Evolutionary conservation across 805 yeast genomes (phyloP).

Genomic region (Lachancea nothofagi): DNA sequence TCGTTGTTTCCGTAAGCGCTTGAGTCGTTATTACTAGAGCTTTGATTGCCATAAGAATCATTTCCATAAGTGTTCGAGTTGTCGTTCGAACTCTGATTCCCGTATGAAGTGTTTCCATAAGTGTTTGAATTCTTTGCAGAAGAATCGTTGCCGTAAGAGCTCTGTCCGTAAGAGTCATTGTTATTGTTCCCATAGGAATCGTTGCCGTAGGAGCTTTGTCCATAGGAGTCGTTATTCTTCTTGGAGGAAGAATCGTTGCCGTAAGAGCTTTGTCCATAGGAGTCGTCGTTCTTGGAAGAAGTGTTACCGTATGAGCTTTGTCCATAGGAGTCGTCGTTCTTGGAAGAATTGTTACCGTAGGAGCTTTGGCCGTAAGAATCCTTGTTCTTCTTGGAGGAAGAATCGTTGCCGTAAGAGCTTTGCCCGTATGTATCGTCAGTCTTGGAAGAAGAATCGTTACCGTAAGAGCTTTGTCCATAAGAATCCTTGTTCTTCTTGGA

Average conservation of each 20-base stretch:
- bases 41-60: conserved; percentile 18
- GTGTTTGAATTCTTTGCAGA: conserved; percentile 9
- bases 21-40: conserved; percentile 18
- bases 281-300: too few species aligned
- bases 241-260: conserved; percentile 24
- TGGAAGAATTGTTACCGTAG: conserved; percentile 19
- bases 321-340: conserved; percentile 14
- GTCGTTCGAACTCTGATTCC: conserved; percentile 18
- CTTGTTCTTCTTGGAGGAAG: conserved; percentile 21
- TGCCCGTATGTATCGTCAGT: conserved; percentile 1
- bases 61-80: conserved; percentile 13
- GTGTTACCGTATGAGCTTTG: conserved; percentile 26
- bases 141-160: conserved; percentile 22
- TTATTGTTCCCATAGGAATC: conserved; percentile 22
- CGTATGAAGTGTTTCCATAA: conserved; percentile 4
- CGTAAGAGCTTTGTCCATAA: conserved; percentile 25
- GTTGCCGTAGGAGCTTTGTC: conserved; percentile 16
- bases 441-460: conserved; percentile 14
- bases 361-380: conserved; percentile 21
- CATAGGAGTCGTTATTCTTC: conserved; percentile 22
- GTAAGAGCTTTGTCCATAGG: conserved; percentile 20
- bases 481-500: conserved; percentile 17
- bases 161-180: conserved; percentile 18
- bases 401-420: conserved; percentile 7
- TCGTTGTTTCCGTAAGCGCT: conserved; percentile 32